phyloP scores from a whole-genome alignment of 345 rosid genomes.

The Citrus unshiu region DNA sequence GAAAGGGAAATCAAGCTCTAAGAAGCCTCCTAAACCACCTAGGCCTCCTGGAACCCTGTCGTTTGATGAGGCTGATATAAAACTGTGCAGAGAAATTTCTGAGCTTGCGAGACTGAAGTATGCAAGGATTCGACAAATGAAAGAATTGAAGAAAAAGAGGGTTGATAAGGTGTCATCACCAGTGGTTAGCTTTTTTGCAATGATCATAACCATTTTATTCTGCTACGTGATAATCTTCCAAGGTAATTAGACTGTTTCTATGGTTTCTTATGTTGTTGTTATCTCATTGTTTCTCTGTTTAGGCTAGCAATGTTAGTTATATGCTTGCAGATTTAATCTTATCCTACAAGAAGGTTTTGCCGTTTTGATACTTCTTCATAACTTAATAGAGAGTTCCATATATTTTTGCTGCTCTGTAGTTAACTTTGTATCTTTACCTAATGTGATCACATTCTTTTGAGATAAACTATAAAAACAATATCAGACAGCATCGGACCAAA shows the following conservation, averaged over 20 bases:
- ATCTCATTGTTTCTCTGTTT: neutral
- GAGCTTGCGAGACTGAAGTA: conserved; percentile 24
- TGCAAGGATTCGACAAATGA: conserved; percentile 19
- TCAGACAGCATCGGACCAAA: neutral
- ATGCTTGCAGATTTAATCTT: neutral
- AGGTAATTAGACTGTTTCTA: conserved; percentile 15
- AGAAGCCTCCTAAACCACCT: conserved; percentile 33
- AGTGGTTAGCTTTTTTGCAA: conserved; percentile 13
- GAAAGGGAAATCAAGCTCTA: neutral
- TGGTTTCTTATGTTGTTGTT: neutral
- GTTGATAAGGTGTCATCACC: conserved; percentile 23
- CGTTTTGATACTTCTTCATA: neutral
- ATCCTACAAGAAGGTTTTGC: neutral
- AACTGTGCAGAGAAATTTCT: conserved; percentile 27
- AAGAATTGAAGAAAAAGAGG: conserved; percentile 25
- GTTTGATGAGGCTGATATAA: conserved; percentile 17
- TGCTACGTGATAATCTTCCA: conserved; percentile 27
- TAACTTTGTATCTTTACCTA: neutral
- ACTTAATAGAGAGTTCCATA: neutral
- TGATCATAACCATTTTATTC: conserved; percentile 31
- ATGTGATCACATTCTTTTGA: neutral
- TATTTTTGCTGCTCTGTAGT: neutral
- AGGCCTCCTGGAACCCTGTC: conserved; percentile 23
- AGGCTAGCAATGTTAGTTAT: neutral
- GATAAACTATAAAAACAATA: neutral